Evolutionary conservation across 306 rosid species (phyloP), one percentile per base, ranked within the genome.

Genomic region (Calophaca sinica): DNA sequence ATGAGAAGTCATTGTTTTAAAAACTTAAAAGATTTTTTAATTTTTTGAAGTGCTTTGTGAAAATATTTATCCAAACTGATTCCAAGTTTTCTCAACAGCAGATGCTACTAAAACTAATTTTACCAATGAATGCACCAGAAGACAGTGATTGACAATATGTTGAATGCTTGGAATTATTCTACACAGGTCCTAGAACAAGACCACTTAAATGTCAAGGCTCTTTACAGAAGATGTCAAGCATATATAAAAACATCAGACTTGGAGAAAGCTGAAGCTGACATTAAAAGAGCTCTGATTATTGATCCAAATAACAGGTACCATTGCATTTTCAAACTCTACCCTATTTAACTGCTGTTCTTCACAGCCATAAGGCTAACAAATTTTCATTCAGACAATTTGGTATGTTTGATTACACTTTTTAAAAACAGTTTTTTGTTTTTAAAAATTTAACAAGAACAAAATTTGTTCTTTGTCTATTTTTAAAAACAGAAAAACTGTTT

Each of bases 221-320:
- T 90, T 3, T 90, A 90, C 46, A 86, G 93, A 83, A 72, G 96
- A 86, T 70, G 86, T 11, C 96, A 88, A 72, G 93, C 90, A 60
- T 88, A 81, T 49, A 36, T 84, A 26, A 81, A 80, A 80, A 82
- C 84, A 62, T 82, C 84, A 20, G 89, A 88, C 31, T 80, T 90
- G 26, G 93, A 84, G 74, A 86, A 84, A 74, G 90, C 93, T 7
- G 89, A 90, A 63, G 83, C 61, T 70, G 96, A 90, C 54, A 83
- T 88, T 31, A 81, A 71, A 62, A 84, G 52, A 80, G 91, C 91
- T 31, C 59, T 90, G 6, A 68, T 15, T 3, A 83, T 86, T 84
- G 90, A 88, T 76, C 93, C 90, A 65, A 84, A 83, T 48, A 90
- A 84, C 71, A 90, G 89, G 96, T 88, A 80, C 11, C 20, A 9